Base-by-base conservation (phyloP, 2,329 filamentous ascomycete species). In the Sporothrix brasiliensis region DNA sequence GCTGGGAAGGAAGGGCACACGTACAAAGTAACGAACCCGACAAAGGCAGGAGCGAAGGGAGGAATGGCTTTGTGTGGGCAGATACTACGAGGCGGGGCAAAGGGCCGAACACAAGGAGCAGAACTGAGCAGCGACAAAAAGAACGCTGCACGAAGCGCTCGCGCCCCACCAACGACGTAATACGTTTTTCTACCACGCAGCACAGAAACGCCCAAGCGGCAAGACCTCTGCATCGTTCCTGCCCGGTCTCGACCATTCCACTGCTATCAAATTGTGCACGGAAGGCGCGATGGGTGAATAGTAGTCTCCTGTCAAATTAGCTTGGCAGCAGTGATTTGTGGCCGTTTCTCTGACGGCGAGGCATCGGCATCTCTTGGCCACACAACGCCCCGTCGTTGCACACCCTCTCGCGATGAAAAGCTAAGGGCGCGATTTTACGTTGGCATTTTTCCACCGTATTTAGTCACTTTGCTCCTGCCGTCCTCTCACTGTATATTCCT, bases 81-180 rank as follows among this genome's bases (percentile, higher is more conserved):
- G 44, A 41, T 49, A 56, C 67, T 54, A 27, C 24, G 56, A 58
- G 56, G 70, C 70, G 70, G 70, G 70, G 66, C 70, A 66, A 69
- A 69, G 70, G 70, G 41, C 66, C 70, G 66, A 69, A 56, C 49
- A 56, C 54, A 54, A 53, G 41, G 44, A 65, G 61, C 44, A 65
- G 39, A 47, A 63, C 16, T 5, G 4, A 27, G 16, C 27, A 58
- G 19, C 16, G 19, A 21, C n/a, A 50, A 68, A 50, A 60, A 69
- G 50, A 52, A 70, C 52, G 44, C 61, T 58, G 61, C 41, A 53
- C 34, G 44, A 53, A 47, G 39, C 14, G 27, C 10, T 2, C 27
- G 34, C 11, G 50, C 70, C 70, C 70, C 70, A 70, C 70, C 47
- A 70, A 65, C 70, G 70, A 72, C 70, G 70, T 72, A 72, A 70